Evolutionary conservation across 495 filamentous ascomycete genomes (phyloP).

Genomic region (Aspergillus mulundensis): DNA sequence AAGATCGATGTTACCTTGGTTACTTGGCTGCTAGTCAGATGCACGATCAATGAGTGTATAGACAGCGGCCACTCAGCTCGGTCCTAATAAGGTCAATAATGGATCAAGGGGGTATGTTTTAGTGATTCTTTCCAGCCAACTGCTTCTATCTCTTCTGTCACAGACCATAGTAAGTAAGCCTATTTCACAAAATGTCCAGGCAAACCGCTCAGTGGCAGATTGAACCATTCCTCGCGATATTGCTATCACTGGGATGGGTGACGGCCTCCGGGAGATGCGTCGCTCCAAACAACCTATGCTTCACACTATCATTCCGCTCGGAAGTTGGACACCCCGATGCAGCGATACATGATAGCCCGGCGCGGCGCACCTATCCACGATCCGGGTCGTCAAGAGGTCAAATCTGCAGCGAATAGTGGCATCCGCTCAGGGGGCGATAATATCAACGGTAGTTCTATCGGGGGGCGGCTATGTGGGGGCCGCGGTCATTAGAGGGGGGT

Average conservation of each 20-base stretch:
- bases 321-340: not conserved
- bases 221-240: not conserved
- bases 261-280: not conserved
- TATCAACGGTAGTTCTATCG: not conserved
- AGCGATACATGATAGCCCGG: not conserved
- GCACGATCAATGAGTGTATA: not conserved
- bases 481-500: not conserved
- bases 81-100: not conserved
- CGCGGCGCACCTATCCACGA: not conserved
- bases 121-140: slow-evolving; percentile 7
- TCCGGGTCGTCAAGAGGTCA: not conserved
- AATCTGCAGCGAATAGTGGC: not conserved
- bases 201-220: slow-evolving; percentile 3
- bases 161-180: slow-evolving; percentile 1
- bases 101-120: slow-evolving; percentile 2
- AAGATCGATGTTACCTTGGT: not conserved
- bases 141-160: slow-evolving; percentile 6
- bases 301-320: not conserved
- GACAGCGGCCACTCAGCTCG: not conserved
- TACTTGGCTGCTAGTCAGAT: not conserved
- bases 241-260: slow-evolving; percentile 1
- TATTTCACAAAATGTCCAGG: slow-evolving; percentile 6
- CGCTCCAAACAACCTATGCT: slow-evolving; percentile 10
- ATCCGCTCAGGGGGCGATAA: not conserved
- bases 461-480: not conserved